Conservation (phyloP, 2,329 filamentous ascomycete genomes). For the Didymella exigua region DNA sequence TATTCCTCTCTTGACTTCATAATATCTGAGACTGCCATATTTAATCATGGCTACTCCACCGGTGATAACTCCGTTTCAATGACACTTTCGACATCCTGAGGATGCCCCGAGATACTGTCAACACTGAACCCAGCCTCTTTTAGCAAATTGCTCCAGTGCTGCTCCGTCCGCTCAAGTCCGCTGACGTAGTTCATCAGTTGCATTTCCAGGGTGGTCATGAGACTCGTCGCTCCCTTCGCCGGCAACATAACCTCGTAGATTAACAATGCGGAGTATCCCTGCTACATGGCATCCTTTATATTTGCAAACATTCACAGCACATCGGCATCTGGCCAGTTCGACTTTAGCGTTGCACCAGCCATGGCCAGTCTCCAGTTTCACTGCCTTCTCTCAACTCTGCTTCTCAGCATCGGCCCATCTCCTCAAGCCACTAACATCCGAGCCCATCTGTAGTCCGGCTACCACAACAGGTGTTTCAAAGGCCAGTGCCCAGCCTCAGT, state of each 20-base stretch:
- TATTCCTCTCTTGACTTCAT: neutral
- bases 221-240: slow-evolving; percentile 9
- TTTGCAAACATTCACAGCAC: slow-evolving; percentile 17
- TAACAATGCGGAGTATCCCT: slow-evolving; percentile 16
- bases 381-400: neutral
- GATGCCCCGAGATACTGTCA: slow-evolving; percentile 9
- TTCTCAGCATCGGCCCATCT: slow-evolving; percentile 9
- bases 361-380: neutral
- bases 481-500: slow-evolving; percentile 5
- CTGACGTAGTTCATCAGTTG: slow-evolving; percentile 15
- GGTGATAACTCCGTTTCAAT: slow-evolving; percentile 8
- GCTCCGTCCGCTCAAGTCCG: slow-evolving; percentile 14
- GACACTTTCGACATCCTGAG: slow-evolving; percentile 13
- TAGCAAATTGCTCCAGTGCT: slow-evolving; percentile 11
- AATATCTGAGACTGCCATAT: neutral
- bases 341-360: slow-evolving; percentile 3
- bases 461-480: slow-evolving; percentile 13
- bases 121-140: slow-evolving; percentile 7
- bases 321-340: slow-evolving; percentile 42
- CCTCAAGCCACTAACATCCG: slow-evolving; percentile 9
- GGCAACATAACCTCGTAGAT: slow-evolving; percentile 17
- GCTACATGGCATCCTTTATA: slow-evolving; percentile 19
- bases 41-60: neutral
- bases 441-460: slow-evolving; percentile 6
- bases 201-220: slow-evolving; percentile 15